Conservation (phyloP, 2,329 filamentous ascomycete species). For the Gremmenia infestans region DNA sequence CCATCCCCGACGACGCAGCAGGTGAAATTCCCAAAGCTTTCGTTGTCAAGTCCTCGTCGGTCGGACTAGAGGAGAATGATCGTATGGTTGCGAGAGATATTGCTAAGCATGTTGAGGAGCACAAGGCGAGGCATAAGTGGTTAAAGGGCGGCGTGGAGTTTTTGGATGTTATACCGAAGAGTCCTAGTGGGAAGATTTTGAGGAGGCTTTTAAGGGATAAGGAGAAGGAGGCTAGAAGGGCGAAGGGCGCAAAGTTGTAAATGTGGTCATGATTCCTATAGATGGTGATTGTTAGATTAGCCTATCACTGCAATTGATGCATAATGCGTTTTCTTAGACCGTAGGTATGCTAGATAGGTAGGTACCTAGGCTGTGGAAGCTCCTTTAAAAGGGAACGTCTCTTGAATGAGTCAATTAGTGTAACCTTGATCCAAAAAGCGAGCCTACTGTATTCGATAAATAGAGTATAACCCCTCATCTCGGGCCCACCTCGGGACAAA, state of each 20-base stretch:
- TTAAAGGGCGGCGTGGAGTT: slow-evolving; percentile 60
- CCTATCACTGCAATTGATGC: not conserved
- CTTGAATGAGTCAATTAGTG: too few species aligned
- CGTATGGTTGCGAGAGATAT: slow-evolving; percentile 45
- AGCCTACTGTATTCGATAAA: too few species aligned
- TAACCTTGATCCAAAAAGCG: too few species aligned
- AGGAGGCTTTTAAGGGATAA: slow-evolving; percentile 64
- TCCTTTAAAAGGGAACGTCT: too few species aligned
- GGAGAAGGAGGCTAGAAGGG: slow-evolving; percentile 64
- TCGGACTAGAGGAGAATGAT: slow-evolving; percentile 51
- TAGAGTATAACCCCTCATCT: not conserved
- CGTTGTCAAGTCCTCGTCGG: slow-evolving; percentile 8
- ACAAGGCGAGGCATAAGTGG: slow-evolving; percentile 66
- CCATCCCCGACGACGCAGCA: slow-evolving; percentile 56
- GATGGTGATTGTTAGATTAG: not conserved
- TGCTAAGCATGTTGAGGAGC: slow-evolving; percentile 55
- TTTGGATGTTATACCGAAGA: slow-evolving; percentile 65
- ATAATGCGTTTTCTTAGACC: not conserved
- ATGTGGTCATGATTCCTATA: not conserved
- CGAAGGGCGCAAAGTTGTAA: slow-evolving; percentile 63
- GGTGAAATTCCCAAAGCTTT: slow-evolving; percentile 44
- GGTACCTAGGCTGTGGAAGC: not conserved
- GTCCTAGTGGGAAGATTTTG: slow-evolving; percentile 69
- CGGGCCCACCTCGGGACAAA: slow-evolving; percentile 1
- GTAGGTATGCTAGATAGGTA: not conserved